A percentile compares a stretch with the other conserved stretches of the same genome.
phyloP scores from a whole-genome alignment of 192 early-diverging fungal genomes.

The Pecoramyces ruminantium region DNA sequence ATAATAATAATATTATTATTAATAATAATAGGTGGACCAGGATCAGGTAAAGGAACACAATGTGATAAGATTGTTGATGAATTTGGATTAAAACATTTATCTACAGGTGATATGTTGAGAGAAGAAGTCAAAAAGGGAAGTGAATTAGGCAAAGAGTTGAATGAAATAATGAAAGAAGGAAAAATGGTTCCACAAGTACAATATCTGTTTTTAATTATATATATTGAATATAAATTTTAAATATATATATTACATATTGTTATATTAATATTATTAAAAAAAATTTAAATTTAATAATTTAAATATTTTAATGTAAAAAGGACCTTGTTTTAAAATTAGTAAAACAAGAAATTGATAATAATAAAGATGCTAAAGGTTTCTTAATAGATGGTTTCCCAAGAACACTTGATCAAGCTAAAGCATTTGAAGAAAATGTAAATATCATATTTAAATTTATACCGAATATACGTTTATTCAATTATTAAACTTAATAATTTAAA shows the following conservation, averaged over 20 bases:
- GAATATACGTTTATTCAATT: too few species aligned
- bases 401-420: conserved; percentile 32
- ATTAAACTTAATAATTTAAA: too few species aligned
- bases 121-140: conserved; percentile 26
- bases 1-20: too few species aligned
- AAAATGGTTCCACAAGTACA: conserved; percentile 36
- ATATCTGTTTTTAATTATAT: background rate
- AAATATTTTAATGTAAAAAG: too few species aligned
- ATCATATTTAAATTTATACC: background rate
- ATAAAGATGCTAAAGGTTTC: conserved; percentile 15
- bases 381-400: conserved; percentile 51
- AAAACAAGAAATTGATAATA: conserved; percentile 5
- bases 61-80: conserved; percentile 24
- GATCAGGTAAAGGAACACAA: conserved; percentile 23
- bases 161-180: conserved; percentile 31
- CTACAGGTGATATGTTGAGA: conserved; percentile 39
- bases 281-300: too few species aligned
- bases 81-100: conserved; percentile 26
- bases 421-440: conserved; percentile 8
- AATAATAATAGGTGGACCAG: too few species aligned
- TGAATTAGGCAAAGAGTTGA: conserved; percentile 16
- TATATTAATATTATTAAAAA: too few species aligned
- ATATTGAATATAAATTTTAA: background rate
- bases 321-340: conserved; percentile 13
- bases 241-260: background rate